phyloP scores from a whole-genome alignment of 2,329 filamentous ascomycete genomes.

The Ceratocystis variospora region DNA sequence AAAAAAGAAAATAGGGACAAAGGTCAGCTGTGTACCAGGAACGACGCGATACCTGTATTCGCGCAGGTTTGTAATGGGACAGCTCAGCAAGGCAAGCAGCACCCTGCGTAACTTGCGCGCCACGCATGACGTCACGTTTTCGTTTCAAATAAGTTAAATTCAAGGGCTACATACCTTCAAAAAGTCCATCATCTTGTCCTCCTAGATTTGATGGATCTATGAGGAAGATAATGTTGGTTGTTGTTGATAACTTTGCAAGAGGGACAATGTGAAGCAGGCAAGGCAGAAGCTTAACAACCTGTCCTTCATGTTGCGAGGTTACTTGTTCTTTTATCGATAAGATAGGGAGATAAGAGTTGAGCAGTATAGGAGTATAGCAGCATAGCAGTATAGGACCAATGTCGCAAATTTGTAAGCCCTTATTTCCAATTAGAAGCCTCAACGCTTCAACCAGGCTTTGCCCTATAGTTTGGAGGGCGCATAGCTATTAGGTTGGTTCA shows the following conservation, averaged over 20 bases:
- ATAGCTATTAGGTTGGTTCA: too few species aligned
- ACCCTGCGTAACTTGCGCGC: neutral
- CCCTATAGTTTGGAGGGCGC: too few species aligned
- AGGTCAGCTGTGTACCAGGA: conserved; percentile 13
- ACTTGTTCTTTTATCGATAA: conserved; percentile 6
- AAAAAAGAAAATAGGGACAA: neutral
- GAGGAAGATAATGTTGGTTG: conserved; percentile 1
- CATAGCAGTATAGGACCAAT: neutral
- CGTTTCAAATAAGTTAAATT: neutral
- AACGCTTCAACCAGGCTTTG: neutral
- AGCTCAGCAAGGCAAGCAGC: neutral
- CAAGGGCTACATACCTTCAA: conserved; percentile 14
- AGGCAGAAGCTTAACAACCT: conserved; percentile 5
- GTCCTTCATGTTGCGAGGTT: neutral
- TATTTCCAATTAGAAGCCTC: neutral
- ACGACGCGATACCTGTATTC: neutral
- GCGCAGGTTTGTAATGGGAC: neutral
- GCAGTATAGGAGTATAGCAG: neutral
- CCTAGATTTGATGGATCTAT: conserved; percentile 1
- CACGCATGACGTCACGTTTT: conserved; percentile 10
- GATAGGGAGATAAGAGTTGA: neutral
- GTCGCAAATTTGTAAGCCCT: neutral
- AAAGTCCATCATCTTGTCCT: conserved; percentile 18
- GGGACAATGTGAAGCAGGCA: neutral
- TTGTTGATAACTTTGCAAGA: neutral